These are phyloP conservation scores for Hyaloscypha finlandica DNA, from an alignment of 495 filamentous ascomycete genomes.

Conservation along the genomic window DNA sequence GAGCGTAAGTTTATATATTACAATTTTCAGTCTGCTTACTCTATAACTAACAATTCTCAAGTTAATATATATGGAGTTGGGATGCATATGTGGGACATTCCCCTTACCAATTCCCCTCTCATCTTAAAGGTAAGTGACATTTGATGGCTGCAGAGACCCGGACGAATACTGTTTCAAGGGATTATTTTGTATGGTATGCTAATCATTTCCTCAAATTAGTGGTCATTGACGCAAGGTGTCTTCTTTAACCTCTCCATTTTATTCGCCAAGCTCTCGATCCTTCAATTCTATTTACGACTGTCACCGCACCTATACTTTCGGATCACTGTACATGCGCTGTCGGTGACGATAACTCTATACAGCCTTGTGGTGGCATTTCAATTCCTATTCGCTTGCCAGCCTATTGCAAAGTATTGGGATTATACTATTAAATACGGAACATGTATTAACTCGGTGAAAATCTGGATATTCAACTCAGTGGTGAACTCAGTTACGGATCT, in stretches of 20 bases:
- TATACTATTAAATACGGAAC: not conserved
- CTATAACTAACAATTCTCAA: not conserved
- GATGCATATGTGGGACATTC: slow-evolving; percentile 3
- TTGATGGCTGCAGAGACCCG: no score
- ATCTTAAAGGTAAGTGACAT: no score
- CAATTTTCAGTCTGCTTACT: not conserved
- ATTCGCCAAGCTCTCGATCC: slow-evolving; percentile 3
- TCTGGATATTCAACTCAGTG: not conserved
- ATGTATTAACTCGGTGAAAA: not conserved
- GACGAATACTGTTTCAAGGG: not conserved
- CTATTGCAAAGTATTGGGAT: not conserved
- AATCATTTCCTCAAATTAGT: not conserved
- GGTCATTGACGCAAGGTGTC: not conserved
- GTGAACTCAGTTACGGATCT: not conserved
- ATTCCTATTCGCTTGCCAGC: not conserved
- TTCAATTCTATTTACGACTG: slow-evolving; percentile 1
- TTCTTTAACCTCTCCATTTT: not conserved
- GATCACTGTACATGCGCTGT: not conserved
- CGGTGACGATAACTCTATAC: not conserved
- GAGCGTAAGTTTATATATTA: not conserved
- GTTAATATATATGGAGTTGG: not conserved
- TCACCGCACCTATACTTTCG: not conserved
- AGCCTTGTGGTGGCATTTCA: not conserved
- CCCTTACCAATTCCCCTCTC: not conserved
- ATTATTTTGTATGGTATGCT: not conserved